Evolutionary conservation across 225 moss, liverwort and hornwort genomes (phyloP).

Genomic region (Polytrichum formosum): DNA sequence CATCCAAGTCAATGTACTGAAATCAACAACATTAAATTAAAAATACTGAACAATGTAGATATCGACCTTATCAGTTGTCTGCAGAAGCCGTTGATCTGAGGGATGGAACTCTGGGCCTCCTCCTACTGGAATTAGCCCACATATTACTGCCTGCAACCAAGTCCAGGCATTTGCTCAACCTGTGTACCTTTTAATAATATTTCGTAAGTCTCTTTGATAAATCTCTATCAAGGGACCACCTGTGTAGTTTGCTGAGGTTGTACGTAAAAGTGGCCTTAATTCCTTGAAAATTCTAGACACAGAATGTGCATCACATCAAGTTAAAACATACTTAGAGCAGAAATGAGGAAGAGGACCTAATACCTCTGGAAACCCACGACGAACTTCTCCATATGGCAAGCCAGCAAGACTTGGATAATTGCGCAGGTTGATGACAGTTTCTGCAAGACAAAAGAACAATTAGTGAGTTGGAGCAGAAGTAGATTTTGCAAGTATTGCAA

Average conservation of each 20-base stretch:
- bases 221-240: too few species aligned
- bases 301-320: too few species aligned
- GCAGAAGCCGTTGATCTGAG: slow-evolving; percentile 37
- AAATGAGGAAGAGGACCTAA: not conserved
- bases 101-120: slow-evolving; percentile 62
- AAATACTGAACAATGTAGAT: slow-evolving; percentile 9
- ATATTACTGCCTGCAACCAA: slow-evolving; percentile 52
- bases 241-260: too few species aligned
- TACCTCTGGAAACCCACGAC: slow-evolving; percentile 69
- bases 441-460: slow-evolving; percentile 12
- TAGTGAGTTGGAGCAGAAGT: not conserved
- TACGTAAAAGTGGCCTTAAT: too few species aligned
- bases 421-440: slow-evolving; percentile 55
- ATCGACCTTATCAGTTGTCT: slow-evolving; percentile 51
- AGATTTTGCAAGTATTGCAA: not conserved
- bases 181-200: too few species aligned
- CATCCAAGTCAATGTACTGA: too few species aligned
- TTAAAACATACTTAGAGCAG: not conserved
- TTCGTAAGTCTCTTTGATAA: too few species aligned
- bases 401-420: slow-evolving; percentile 59
- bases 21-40: not conserved
- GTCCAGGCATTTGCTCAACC: slow-evolving; percentile 1
- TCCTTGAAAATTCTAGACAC: too few species aligned
- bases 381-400: slow-evolving; percentile 49
- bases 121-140: slow-evolving; percentile 51